Evolutionary conservation across 1,284 basidiomycete species (phyloP).

Genomic region (Sporisorium graminicola): DNA sequence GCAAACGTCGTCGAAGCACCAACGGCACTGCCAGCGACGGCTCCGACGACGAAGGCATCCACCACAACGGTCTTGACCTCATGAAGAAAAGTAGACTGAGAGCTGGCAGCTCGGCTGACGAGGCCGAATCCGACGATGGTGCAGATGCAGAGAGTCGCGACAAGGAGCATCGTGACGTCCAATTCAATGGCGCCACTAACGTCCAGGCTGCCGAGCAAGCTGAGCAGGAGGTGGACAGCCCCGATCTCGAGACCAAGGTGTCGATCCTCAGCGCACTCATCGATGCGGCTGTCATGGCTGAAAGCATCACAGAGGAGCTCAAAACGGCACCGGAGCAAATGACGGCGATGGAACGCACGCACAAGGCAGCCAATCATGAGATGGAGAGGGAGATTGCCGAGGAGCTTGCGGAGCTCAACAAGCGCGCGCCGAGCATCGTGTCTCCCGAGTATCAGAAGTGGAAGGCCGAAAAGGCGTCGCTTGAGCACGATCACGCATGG

Average conservation of each 20-base stretch:
- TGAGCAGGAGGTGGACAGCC: slow-evolving; percentile 15
- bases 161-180: background rate
- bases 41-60: slow-evolving; percentile 19
- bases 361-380: slow-evolving; percentile 20
- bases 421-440: slow-evolving; percentile 47
- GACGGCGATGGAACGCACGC: slow-evolving; percentile 19
- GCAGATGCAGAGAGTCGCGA: background rate
- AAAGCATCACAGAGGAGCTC: slow-evolving; percentile 40
- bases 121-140: slow-evolving; percentile 4
- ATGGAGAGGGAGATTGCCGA: slow-evolving; percentile 46
- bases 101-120: slow-evolving; percentile 26
- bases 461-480: slow-evolving; percentile 39
- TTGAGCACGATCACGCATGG: slow-evolving; percentile 38
- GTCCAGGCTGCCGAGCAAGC: slow-evolving; percentile 12
- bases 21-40: slow-evolving; percentile 11
- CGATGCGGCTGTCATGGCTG: slow-evolving; percentile 48
- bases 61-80: slow-evolving; percentile 8
- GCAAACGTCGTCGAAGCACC: slow-evolving; percentile 12
- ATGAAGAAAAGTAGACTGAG: slow-evolving; percentile 27
- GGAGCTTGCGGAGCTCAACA: slow-evolving; percentile 51
- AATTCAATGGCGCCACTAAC: background rate
- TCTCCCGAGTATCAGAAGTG: slow-evolving; percentile 41
- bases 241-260: slow-evolving; percentile 48
- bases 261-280: slow-evolving; percentile 39
- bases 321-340: slow-evolving; percentile 39